Percentiles rank a stretch among this genome's conserved stretches.
Evolutionary conservation across 2,329 filamentous ascomycete species (phyloP).

Genomic region (Botrytis aclada): DNA sequence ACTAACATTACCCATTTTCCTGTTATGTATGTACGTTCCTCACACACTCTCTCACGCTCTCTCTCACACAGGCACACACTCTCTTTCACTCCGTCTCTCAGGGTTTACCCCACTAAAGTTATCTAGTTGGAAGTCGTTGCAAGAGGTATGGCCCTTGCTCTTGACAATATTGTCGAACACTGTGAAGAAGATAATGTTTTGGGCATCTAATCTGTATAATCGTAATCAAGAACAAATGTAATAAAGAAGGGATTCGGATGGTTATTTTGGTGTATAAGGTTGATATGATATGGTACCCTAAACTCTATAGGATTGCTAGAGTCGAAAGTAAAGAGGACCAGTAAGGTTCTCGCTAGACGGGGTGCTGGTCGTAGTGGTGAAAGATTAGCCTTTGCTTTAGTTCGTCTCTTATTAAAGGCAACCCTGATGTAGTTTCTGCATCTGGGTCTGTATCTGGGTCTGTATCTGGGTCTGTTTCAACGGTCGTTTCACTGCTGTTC

Average conservation of each 20-base stretch:
- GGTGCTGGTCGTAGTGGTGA: not conserved
- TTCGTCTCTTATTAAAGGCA: not conserved
- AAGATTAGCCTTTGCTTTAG: not conserved
- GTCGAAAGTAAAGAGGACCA: not conserved
- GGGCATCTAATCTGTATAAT: conserved; percentile 33
- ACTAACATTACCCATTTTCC: conserved; percentile 84
- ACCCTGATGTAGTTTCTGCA: not conserved
- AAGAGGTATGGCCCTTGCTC: conserved; percentile 17
- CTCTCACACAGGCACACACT: not conserved
- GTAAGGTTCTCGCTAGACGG: conserved; percentile 19
- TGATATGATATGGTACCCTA: not conserved
- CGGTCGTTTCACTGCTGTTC: not conserved
- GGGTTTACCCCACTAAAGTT: conserved; percentile 35
- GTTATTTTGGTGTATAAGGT: conserved; percentile 6
- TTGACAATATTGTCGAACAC: conserved; percentile 31
- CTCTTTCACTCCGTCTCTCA: conserved; percentile 1
- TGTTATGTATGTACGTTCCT: conserved; percentile 6
- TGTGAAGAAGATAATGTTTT: conserved; percentile 27
- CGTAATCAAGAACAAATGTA: conserved; percentile 29
- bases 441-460: not conserved
- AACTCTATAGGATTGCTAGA: not conserved
- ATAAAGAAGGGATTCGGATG: conserved; percentile 5
- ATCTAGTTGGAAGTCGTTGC: conserved; percentile 20
- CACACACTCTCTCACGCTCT: not conserved
- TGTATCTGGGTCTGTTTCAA: not conserved